Evolutionary conservation across 2,329 filamentous ascomycete species (phyloP), one percentile per base, ranked within the genome.

Genomic region (Triangularia verruculosa): DNA sequence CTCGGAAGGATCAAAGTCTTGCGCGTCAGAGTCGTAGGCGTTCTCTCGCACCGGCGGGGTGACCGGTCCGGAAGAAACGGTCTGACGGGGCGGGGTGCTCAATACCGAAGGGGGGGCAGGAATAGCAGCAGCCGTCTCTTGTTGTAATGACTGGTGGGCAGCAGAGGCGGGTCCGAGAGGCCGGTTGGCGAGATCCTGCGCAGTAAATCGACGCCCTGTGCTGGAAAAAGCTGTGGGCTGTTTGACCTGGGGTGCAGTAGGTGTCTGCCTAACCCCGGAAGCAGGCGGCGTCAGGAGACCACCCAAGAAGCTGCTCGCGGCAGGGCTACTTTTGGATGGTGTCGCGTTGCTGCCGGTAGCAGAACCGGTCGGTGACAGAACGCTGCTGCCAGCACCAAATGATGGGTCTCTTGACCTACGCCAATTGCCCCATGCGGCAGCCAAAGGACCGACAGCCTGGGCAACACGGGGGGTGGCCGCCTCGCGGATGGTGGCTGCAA

Each of bases 401-500:
- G 22, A 25, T 5, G 51, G 25, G 9, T 86, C 84, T 70, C 82
- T 83, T 15, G 84, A 86, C 74, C 90, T 94, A 59, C 93, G 89
- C 94, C 94, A 97, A 76, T 89, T 97, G 55, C 92, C 93, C 86
- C 93, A 96, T n/a, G 93, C 94, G n/a, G 93, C 92, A n/a, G 92
- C 85, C 39, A 89, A 75, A 24, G 86, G 86, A 1, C 86, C 92
- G 24, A 97, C 89, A 3, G 89, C 90, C 73, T 96, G 89, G 5
- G 91, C 92, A 15, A 96, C 89, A 30, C 92, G 88, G 3, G 93
- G 94, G 1, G 92, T 90, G 4, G 89, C 87, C 11, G 91, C 89
- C 67, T 93, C 87, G 68, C 86, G 87, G 55, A 93, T 88, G 30
- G 91, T 86, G 55, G 89, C 89, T 1, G 92, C 89, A 51, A 97